Evolutionary conservation across 2,329 filamentous ascomycete species (phyloP).

Genomic region (Xylariaceae sp.): DNA sequence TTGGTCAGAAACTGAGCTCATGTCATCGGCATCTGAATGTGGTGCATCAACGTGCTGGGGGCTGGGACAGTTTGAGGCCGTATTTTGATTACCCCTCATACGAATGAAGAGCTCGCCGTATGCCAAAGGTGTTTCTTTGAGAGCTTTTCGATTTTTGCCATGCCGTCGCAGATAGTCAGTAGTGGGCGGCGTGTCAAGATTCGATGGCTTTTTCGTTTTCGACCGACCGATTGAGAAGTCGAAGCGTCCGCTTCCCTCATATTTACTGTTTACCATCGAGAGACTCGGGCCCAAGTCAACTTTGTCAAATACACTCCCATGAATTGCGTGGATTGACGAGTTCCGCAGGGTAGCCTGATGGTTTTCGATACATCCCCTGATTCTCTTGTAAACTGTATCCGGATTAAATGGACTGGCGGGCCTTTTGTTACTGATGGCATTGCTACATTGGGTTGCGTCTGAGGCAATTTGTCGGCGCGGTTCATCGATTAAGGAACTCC

Average conservation of each 20-base stretch:
- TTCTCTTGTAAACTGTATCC: constrained; percentile 54
- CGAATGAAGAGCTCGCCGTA: constrained; percentile 37
- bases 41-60: constrained; percentile 37
- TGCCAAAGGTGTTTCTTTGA: constrained; percentile 35
- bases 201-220: constrained; percentile 30
- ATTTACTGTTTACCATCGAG: constrained; percentile 53
- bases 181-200: constrained; percentile 38
- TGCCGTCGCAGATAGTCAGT: constrained; percentile 47
- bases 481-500: constrained; percentile 47
- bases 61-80: constrained; percentile 35
- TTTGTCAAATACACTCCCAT: constrained; percentile 48
- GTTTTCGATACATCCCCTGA: constrained; percentile 44
- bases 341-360: constrained; percentile 23
- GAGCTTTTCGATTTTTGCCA: constrained; percentile 37
- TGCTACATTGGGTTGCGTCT: constrained; percentile 28
- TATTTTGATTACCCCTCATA: constrained; percentile 34
- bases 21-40: constrained; percentile 43
- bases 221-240: constrained; percentile 38
- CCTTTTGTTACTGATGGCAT: constrained; percentile 45
- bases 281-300: constrained; percentile 50
- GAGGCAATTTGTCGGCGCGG: constrained; percentile 26
- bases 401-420: constrained; percentile 54
- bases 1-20: constrained; percentile 50
- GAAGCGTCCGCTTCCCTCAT: constrained; percentile 52
- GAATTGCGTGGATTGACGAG: constrained; percentile 28